Conservation (phyloP, 176 grass and related monocot genomes). For the Avena eriantha region DNA sequence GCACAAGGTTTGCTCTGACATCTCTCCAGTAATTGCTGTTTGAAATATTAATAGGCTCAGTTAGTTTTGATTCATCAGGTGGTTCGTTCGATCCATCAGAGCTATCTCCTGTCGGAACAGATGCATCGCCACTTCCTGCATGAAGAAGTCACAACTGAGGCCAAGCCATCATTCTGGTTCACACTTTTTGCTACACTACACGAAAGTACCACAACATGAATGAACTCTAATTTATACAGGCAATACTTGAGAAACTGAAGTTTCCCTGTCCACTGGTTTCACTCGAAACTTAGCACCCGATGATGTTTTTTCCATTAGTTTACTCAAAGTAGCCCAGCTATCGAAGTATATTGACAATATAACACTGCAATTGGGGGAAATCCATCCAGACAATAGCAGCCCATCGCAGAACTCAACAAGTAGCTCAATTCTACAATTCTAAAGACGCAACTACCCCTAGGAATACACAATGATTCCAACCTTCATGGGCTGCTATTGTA, state of each 20-base stretch:
- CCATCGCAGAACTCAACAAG: neutral
- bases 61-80: slow-evolving; percentile 40
- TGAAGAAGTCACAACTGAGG: slow-evolving; percentile 12
- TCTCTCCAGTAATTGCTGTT: slow-evolving; percentile 78
- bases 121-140: slow-evolving; percentile 64
- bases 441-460: neutral
- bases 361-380: neutral
- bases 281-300: neutral
- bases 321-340: neutral
- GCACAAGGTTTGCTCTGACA: slow-evolving; percentile 90
- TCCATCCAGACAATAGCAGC: neutral
- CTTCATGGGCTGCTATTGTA: neutral
- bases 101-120: slow-evolving; percentile 56
- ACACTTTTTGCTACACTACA: slow-evolving; percentile 2
- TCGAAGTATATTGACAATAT: neutral
- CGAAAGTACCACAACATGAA: neutral
- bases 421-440: neutral
- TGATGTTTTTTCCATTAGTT: neutral
- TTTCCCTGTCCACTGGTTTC: neutral
- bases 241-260: neutral
- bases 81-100: slow-evolving; percentile 46
- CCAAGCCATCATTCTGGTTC: neutral
- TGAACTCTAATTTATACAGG: neutral
- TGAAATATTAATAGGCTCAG: slow-evolving; percentile 41
- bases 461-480: neutral